Percentiles rank a stretch among this genome's conserved stretches.
Conservation (phyloP, 805 yeast genomes). For the Sungouiella blattae region DNA sequence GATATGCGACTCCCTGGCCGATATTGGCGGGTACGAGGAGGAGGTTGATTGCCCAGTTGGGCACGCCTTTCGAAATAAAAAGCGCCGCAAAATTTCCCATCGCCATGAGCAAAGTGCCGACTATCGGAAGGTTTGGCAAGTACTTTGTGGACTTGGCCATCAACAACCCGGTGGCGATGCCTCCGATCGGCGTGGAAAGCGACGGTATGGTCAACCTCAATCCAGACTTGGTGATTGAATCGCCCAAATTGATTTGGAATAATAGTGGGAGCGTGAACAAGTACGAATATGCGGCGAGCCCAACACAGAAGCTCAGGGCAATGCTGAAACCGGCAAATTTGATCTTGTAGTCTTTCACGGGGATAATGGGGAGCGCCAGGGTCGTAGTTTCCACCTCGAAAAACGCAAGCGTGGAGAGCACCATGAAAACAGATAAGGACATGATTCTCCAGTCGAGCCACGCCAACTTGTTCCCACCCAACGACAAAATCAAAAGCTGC, state of each 20-base stretch:
- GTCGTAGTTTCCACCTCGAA: slow-evolving; percentile 20
- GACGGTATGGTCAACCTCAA: slow-evolving; percentile 40
- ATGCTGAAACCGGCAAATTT: slow-evolving; percentile 21
- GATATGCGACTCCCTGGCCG: slow-evolving; percentile 39
- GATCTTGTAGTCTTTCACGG: slow-evolving; percentile 22
- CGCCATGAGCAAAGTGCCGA: slow-evolving; percentile 33
- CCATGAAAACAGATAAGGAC: not conserved
- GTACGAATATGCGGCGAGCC: slow-evolving; percentile 38
- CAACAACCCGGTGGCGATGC: slow-evolving; percentile 34
- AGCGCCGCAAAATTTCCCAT: slow-evolving; percentile 32
- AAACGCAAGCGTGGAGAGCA: slow-evolving; percentile 7
- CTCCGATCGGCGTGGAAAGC: slow-evolving; percentile 41
- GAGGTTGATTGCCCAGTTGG: slow-evolving; percentile 23
- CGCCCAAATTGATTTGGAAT: slow-evolving; percentile 40
- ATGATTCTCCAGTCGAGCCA: slow-evolving; percentile 12
- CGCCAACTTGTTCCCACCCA: slow-evolving; percentile 21
- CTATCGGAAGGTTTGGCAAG: slow-evolving; percentile 23
- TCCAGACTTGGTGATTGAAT: slow-evolving; percentile 39
- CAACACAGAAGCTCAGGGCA: slow-evolving; percentile 32
- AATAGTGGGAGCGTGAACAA: slow-evolving; percentile 40
- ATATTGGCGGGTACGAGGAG: slow-evolving; percentile 32
- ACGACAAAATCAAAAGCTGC: slow-evolving; percentile 25
- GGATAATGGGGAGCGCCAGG: slow-evolving; percentile 29
- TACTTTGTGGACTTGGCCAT: slow-evolving; percentile 28
- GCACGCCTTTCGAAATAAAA: slow-evolving; percentile 16